Conservation (phyloP, 2,329 filamentous ascomycete species). For the Penicillium sp. region DNA sequence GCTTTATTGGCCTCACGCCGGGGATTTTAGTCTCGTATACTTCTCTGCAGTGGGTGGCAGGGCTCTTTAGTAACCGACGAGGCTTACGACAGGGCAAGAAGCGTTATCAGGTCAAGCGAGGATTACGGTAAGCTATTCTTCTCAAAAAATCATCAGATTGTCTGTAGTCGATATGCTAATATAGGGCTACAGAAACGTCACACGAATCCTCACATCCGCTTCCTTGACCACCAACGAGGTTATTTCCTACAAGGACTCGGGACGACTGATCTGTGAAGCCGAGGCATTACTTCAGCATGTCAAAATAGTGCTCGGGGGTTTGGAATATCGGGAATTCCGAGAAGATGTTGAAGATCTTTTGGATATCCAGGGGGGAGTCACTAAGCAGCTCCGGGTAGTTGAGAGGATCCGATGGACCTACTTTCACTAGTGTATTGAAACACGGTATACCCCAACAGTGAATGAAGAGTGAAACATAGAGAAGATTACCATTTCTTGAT, state of each 20-base stretch:
- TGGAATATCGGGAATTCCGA: constrained; percentile 79
- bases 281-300: constrained; percentile 76
- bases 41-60: constrained; percentile 69
- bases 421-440: constrained; percentile 59
- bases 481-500: background rate
- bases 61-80: constrained; percentile 68
- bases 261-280: constrained; percentile 83
- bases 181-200: constrained; percentile 64
- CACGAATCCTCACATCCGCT: constrained; percentile 72
- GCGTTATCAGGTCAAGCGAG: constrained; percentile 70
- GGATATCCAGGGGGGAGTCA: constrained; percentile 74
- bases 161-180: background rate
- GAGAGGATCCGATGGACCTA: constrained; percentile 90
- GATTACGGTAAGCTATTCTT: constrained; percentile 59
- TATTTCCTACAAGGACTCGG: constrained; percentile 89
- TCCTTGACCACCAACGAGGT: constrained; percentile 66
- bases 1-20: constrained; percentile 92
- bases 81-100: constrained; percentile 66
- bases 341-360: constrained; percentile 85
- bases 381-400: constrained; percentile 74
- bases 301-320: constrained; percentile 66
- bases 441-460: background rate
- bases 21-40: constrained; percentile 84
- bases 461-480: background rate
- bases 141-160: background rate